Evolutionary conservation across 1,284 basidiomycete species (phyloP).

Genomic region (Pulveroboletus sp.): DNA sequence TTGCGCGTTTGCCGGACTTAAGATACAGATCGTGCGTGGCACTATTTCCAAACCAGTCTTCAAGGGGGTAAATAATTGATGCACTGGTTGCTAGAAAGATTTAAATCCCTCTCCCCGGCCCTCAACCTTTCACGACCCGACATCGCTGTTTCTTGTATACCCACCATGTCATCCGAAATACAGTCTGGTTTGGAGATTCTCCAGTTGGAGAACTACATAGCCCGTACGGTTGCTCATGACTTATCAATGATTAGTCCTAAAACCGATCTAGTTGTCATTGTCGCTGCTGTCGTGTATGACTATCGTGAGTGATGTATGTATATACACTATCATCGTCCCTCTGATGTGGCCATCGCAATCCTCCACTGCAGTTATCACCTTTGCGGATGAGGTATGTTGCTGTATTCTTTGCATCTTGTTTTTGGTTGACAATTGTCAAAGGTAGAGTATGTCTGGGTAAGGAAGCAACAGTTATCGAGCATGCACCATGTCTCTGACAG

Average conservation of each 20-base stretch:
- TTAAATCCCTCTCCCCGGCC: too few relatives aligned
- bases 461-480: too few relatives aligned
- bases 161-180: not conserved
- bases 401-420: not conserved
- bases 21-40: too few relatives aligned
- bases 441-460: too few relatives aligned
- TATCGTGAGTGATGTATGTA: not conserved
- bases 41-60: too few relatives aligned
- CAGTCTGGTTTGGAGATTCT: not conserved
- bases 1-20: too few relatives aligned
- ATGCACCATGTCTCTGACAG: too few relatives aligned
- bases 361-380: constrained; percentile 6
- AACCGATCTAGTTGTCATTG: not conserved
- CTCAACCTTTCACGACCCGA: too few relatives aligned
- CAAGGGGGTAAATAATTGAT: too few relatives aligned
- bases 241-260: not conserved
- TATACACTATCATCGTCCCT: too few relatives aligned
- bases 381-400: constrained; percentile 10
- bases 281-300: constrained; percentile 4
- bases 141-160: not conserved
- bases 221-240: not conserved
- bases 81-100: too few relatives aligned
- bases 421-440: not conserved
- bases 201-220: not conserved
- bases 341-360: not conserved